Base-by-base conservation (phyloP, 2,329 filamentous ascomycete genomes). In the Epichloe sibirici region DNA sequence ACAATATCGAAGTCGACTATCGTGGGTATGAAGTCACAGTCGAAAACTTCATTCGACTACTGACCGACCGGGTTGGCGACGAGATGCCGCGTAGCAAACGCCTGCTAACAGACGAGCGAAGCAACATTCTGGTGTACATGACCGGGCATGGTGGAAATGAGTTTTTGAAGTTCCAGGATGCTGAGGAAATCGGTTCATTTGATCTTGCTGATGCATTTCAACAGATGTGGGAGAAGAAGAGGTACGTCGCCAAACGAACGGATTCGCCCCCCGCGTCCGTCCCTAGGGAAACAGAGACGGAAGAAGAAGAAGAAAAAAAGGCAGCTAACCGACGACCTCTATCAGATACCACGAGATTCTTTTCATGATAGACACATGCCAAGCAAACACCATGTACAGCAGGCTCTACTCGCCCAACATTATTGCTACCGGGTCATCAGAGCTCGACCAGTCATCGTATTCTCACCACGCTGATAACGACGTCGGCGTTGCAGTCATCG, bases 151-250 rank as follows among this genome's bases (percentile, higher is more conserved):
- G 93, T 35, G 93, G 93, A 17, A 95, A 97, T 66, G 90, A 96
- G 71, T 98, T 98, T 62, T 72, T 98, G 54, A 98, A 98, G 68
- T 98, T 98, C 64, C 93, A 98, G 69, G 93, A 98, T 62, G 88
- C 90, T 6, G 93, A 98, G 68, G 93, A 98, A 71, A 97, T 98
- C 59, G 90, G 89, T 52, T 90, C 90, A 0, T 96, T 94, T 67
- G 93, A 98, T 71, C 74, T 98, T 53, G 93, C 94, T 5, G 89
- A 98, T 69, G 93, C 93, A 0, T 97, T 98, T 67, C 90, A 94
- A 70, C 91, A 98, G 74, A 98, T 98, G 93, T 96, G 90, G 88
- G 93, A 98, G 77, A 98, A 98, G 82, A 94, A 94, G 74, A 85
- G 93, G 75, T 84, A 68, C n/a, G 66, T 46, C 13, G 17, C 23